phyloP scores from a whole-genome alignment of 2,329 filamentous ascomycete genomes.

The Drechslera avenae region DNA sequence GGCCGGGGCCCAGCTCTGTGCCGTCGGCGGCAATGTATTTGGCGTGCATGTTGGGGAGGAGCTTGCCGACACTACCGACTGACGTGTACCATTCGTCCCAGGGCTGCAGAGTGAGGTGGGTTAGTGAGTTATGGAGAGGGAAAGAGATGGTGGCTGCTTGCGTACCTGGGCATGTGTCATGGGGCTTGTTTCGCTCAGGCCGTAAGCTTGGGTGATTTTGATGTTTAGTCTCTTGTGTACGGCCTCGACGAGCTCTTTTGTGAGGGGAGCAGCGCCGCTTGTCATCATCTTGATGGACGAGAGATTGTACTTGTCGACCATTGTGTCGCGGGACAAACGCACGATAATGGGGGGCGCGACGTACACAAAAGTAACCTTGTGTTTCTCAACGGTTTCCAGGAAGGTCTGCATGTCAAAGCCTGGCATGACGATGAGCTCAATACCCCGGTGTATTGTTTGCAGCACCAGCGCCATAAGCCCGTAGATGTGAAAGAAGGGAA shows the following conservation, averaged over 20 bases:
- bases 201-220: constrained; percentile 34
- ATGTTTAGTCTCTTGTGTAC: constrained; percentile 71
- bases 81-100: constrained; percentile 34
- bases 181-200: constrained; percentile 32
- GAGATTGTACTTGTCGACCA: constrained; percentile 79
- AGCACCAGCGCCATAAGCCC: constrained; percentile 76
- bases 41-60: constrained; percentile 78
- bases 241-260: constrained; percentile 74
- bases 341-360: constrained; percentile 84
- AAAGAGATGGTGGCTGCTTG: neutral
- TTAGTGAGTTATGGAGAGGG: too few relatives aligned
- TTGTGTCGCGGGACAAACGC: constrained; percentile 74
- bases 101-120: constrained; percentile 12
- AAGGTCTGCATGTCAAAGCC: constrained; percentile 81
- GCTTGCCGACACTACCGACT: constrained; percentile 75
- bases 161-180: constrained; percentile 33
- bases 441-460: constrained; percentile 68
- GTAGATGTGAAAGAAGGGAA: constrained; percentile 93
- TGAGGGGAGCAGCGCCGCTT: constrained; percentile 82
- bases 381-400: constrained; percentile 74
- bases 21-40: constrained; percentile 71
- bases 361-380: constrained; percentile 76
- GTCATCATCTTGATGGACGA: constrained; percentile 79
- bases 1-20: constrained; percentile 63
- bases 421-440: constrained; percentile 70